A percentile compares a stretch with the other conserved stretches of the same genome.
Evolutionary conservation across 345 rosid species (phyloP).

Genomic region (Gossypium bickii): DNA sequence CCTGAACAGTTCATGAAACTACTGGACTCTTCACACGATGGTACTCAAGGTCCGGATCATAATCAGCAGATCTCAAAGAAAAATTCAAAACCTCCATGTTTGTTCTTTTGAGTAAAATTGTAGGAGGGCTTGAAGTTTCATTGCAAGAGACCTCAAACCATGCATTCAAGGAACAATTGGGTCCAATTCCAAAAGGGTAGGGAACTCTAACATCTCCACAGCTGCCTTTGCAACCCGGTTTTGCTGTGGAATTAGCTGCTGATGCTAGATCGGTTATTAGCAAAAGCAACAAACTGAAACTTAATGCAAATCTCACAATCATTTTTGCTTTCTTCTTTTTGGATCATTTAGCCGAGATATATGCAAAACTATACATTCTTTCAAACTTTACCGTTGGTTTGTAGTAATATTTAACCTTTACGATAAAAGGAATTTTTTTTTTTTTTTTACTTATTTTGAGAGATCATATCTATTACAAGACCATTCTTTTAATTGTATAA

Average conservation of each 20-base stretch:
- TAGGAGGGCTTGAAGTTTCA: background rate
- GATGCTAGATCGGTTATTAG: background rate
- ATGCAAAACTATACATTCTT: no score
- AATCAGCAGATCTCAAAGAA: background rate
- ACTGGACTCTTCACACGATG: background rate
- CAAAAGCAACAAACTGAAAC: background rate
- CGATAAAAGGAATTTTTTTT: no score
- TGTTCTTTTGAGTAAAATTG: background rate
- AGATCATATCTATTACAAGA: no score
- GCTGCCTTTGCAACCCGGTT: background rate
- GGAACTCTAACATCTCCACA: background rate
- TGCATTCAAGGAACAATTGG: background rate
- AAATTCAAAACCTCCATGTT: background rate
- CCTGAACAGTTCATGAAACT: background rate
- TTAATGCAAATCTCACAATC: background rate
- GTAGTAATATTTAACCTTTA: no score
- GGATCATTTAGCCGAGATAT: background rate
- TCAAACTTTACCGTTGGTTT: no score
- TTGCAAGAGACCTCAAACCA: background rate
- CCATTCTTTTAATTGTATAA: no score
- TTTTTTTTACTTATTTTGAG: no score
- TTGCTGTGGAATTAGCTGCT: background rate
- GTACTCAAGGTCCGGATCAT: background rate
- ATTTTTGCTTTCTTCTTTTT: background rate
- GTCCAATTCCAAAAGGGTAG: background rate